Base-by-base conservation (phyloP, 2,329 filamentous ascomycete genomes). In the Diaporthe eres region DNA sequence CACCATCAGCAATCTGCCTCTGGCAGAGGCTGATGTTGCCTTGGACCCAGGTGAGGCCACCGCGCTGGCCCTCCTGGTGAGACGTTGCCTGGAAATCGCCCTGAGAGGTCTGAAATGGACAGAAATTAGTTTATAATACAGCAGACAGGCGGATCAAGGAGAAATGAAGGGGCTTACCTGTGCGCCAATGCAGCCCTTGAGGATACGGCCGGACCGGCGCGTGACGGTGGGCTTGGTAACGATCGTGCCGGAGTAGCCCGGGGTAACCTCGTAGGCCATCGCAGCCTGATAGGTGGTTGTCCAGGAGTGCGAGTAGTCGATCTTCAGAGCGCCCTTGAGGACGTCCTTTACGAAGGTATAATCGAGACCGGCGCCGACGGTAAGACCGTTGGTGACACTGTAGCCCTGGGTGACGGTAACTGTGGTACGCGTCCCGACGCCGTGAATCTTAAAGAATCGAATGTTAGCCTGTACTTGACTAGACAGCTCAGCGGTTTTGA, bases 11-110 rank as follows among this genome's bases (percentile, higher is more conserved):
- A 47, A 65, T 65, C 60, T 47, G 19, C 60, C 22, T 65, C 42
- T 65, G 60, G 42, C 60, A 65, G 15, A 65, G 60, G 39, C 42
- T 65, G 42, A 65, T 65, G 60, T 65, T 65, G 25, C 60, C 60
- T 42, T 65, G 60, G 17, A 65, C 60, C 60, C 60, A 65, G 8
- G 39, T 65, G n/a, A 65, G 60, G 4, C 60, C 60, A 15, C 60
- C 60, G 39, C 60, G 60, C 42, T 65, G 60, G 60, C 60, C 60
- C 39, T 65, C 60, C n/a, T 47, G 22, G 60, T 65, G 60, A 6
- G 60, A 65, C 13, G 60, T 65, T 22, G 60, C 60, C 37, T 44
- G 39, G 39, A 47, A 65, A 17, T 12, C 22, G 25, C 60, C 60
- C 9, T 65, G 60, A 2, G 60, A 65, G 17, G 60, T 65, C 60